Base-by-base conservation (phyloP, 495 filamentous ascomycete genomes). In the Immersiella caudata region DNA sequence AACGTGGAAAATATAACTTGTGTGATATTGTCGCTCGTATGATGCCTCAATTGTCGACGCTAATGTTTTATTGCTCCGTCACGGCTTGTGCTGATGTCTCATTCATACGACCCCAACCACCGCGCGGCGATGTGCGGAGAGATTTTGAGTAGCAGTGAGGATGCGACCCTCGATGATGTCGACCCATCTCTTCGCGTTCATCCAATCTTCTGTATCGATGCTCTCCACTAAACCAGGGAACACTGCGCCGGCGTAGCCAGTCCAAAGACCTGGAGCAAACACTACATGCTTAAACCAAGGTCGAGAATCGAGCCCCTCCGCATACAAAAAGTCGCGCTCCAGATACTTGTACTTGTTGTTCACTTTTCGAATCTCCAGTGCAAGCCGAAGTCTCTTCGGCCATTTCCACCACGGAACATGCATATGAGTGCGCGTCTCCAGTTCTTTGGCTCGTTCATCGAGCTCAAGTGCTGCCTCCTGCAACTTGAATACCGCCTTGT, bases 241-340 rank as follows among this genome's bases (percentile, higher is more conserved):
- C 65, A 95, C 71, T 76, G 83, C 83, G 1, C 93, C 93, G 0
- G 92, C 81, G 78, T 97, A 97, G 7, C 93, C 93, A 0, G 92
- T 96, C 93, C 93, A 97, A 50, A 93, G 71, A 0, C 93, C 87
- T 25, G 95, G 95, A 0, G 90, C 93, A 76, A 93, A 96, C 51
- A 99, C 81, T 54, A 97, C 87, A 78, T 99, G 96, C 78, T 96
- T 97, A 79, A 94, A 99, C 84, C 96, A 96, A 46, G 90, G 85
- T 67, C 95, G 84, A 36, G 90, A 89, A 61, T 94, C 93, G 78
- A 96, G 81, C 25, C 94, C 93, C 40, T 85, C 78, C 58, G 91
- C 75, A 74, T 96, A 93, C 62, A 97, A 77, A 65, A 99, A 86
- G 76, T 91, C 78, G 3, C 90, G 87, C 74, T 99, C 95, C 61